Conservation (phyloP, 2,329 filamentous ascomycete species). For the Emericellopsis cladophorae region DNA sequence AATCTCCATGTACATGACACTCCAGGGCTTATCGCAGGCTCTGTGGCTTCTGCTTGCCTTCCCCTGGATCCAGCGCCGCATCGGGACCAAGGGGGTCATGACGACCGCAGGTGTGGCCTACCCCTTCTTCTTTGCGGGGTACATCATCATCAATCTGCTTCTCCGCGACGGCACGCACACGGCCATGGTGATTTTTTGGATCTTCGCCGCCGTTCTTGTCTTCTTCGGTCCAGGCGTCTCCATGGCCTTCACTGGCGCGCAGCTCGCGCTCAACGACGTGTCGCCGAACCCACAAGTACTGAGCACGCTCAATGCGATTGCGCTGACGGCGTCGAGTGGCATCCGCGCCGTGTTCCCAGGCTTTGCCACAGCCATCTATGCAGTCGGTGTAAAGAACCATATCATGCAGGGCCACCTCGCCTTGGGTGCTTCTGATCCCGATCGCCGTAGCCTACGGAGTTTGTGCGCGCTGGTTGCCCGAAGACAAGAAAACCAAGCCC, state of each 20-base stretch:
- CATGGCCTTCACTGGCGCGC: constrained; percentile 59
- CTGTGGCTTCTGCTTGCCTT: constrained; percentile 61
- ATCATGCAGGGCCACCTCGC: constrained; percentile 46
- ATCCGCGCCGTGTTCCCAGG: constrained; percentile 56
- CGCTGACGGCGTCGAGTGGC: constrained; percentile 44
- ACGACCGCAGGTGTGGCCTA: constrained; percentile 39
- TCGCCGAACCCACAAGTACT: constrained; percentile 51
- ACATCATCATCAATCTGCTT: constrained; percentile 41
- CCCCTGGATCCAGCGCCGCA: constrained; percentile 49
- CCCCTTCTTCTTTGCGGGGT: constrained; percentile 49
- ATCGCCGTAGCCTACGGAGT: constrained; percentile 14
- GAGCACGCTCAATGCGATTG: constrained; percentile 55
- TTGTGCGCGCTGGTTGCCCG: constrained; percentile 13
- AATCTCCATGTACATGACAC: constrained; percentile 54
- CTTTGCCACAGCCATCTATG: constrained; percentile 54
- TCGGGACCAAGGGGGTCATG: constrained; percentile 56
- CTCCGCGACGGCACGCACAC: constrained; percentile 21
- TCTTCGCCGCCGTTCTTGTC: constrained; percentile 23
- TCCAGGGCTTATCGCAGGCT: constrained; percentile 54
- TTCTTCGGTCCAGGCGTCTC: constrained; percentile 47
- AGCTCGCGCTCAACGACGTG: constrained; percentile 65
- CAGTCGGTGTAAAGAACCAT: constrained; percentile 49
- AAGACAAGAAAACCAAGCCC: constrained; percentile 8
- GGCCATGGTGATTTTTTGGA: constrained; percentile 41
- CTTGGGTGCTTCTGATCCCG: constrained; percentile 19